Evolutionary conservation across 2,329 filamentous ascomycete genomes (phyloP).

Genomic region (Diaporthe destruens): DNA sequence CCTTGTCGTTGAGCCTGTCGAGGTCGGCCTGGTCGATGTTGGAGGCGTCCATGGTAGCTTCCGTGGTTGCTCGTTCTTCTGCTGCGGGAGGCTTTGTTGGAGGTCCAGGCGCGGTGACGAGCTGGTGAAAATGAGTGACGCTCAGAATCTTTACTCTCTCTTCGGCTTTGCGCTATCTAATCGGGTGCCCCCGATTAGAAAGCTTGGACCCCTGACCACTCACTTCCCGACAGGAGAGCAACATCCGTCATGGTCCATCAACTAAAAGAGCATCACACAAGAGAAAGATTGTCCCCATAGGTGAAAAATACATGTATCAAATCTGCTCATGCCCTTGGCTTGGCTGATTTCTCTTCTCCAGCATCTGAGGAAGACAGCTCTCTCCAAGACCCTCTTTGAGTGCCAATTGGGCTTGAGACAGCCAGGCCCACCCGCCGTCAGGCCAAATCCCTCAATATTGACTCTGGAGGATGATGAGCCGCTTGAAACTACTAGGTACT

Average conservation of each 20-base stretch:
- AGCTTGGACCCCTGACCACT: neutral
- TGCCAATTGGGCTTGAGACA: neutral
- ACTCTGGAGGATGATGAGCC: neutral
- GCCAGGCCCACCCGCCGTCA: neutral
- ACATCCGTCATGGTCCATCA: neutral
- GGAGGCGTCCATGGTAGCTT: conserved; percentile 38
- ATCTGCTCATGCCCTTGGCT: too few species aligned
- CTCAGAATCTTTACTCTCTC: conserved; percentile 36
- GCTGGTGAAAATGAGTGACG: conserved; percentile 12
- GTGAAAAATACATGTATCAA: too few species aligned
- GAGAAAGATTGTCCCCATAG: neutral
- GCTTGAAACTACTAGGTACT: neutral
- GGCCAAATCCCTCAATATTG: neutral
- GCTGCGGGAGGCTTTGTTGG: neutral
- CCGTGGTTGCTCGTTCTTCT: neutral
- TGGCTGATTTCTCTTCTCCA: too few species aligned
- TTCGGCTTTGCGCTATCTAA: conserved; percentile 31
- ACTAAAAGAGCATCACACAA: neutral
- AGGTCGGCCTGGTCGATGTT: conserved; percentile 71
- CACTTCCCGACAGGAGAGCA: neutral
- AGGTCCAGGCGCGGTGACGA: neutral
- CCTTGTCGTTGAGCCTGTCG: conserved; percentile 80
- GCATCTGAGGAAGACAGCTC: neutral
- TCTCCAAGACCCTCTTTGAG: neutral
- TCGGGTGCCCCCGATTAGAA: conserved; percentile 24